Evolutionary conservation across 2,329 filamentous ascomycete genomes (phyloP).

Genomic region (Coniochaeta sp.): DNA sequence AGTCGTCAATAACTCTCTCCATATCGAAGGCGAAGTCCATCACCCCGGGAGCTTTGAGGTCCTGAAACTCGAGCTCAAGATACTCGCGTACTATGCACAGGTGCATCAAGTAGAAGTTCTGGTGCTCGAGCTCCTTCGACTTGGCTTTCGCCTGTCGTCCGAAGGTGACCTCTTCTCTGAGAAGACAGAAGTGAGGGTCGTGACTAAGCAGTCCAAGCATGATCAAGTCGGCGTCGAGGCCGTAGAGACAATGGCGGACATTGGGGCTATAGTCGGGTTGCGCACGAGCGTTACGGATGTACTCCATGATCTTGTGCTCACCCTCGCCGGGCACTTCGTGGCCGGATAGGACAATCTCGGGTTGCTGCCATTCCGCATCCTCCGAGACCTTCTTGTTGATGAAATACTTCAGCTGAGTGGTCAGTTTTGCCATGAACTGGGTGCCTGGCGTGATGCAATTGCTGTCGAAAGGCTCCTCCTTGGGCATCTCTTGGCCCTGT

Average conservation of each 20-base stretch:
- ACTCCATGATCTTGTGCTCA: conserved; percentile 99
- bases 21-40: conserved; percentile 81
- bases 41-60: conserved; percentile 66
- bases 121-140: conserved; percentile 93
- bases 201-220: conserved; percentile 97
- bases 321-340: conserved; percentile 98
- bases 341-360: conserved; percentile 91
- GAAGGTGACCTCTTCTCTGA: conserved; percentile 97
- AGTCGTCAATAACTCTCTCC: conserved; percentile 96
- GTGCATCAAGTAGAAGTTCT: conserved; percentile 97
- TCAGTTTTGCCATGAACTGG: conserved; percentile 95
- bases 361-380: conserved; percentile 94
- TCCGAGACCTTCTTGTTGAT: conserved; percentile 98
- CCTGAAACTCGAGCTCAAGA: conserved; percentile 92
- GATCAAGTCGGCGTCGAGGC: conserved; percentile 93
- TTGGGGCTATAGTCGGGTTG: conserved; percentile 91
- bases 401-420: conserved; percentile 92
- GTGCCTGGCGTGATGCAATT: conserved; percentile 96
- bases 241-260: conserved; percentile 92
- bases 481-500: conserved; percentile 87
- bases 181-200: conserved; percentile 94
- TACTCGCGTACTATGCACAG: conserved; percentile 97
- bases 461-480: conserved; percentile 94
- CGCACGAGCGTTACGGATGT: conserved; percentile 94
- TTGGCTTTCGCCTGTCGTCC: conserved; percentile 81